Evolutionary conservation across 495 filamentous ascomycete species (phyloP), one percentile per base, ranked within the genome.

Genomic region (Lasiosphaeria ovina): DNA sequence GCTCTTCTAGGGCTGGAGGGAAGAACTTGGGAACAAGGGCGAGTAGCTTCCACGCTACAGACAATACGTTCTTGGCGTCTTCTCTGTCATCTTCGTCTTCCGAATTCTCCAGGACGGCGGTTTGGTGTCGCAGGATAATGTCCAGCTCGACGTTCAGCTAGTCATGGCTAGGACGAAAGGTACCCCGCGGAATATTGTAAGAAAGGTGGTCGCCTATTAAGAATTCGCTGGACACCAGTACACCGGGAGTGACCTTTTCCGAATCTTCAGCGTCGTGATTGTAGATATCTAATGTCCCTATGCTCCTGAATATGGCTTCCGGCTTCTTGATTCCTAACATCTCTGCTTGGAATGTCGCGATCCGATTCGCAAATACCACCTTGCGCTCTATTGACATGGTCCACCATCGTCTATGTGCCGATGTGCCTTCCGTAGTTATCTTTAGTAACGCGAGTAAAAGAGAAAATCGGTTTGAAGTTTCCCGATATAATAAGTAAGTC

Each of bases 351-450:
- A 69, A 74, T 16, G 56, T 66, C 5, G 75, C 80, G 12, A 79
- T 38, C 42, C 65, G 67, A 49, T 70, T 65, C 32, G 74, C 64
- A 24, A 83, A 54, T 1, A 52, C 56, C 33, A 67, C 61, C 54
- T 83, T 78, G 10, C 62, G 62, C 7, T 60, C 70, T 51, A 72
- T 55, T 1, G 67, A 57, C 67, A 79, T 69, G 2, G 51, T 61
- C 3, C 57, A 8, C 80, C 81, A 85, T 33, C 69, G 54, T 4
- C 68, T 53, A 38, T 61, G 49, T 3, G 83, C 69, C 0, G 74
- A 64, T 12, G 50, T 66, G 10, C 83, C 83, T 24, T 24, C 24
- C 1, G 24, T 24, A 24, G 24, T 24, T 24, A 2, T 24, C 2
- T 24, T 24, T 2, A 24, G 24, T 24, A 24, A 24, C 24, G 2